Evolutionary conservation across 495 filamentous ascomycete genomes (phyloP).

Genomic region (Pseudomonodictys pantanalensis): DNA sequence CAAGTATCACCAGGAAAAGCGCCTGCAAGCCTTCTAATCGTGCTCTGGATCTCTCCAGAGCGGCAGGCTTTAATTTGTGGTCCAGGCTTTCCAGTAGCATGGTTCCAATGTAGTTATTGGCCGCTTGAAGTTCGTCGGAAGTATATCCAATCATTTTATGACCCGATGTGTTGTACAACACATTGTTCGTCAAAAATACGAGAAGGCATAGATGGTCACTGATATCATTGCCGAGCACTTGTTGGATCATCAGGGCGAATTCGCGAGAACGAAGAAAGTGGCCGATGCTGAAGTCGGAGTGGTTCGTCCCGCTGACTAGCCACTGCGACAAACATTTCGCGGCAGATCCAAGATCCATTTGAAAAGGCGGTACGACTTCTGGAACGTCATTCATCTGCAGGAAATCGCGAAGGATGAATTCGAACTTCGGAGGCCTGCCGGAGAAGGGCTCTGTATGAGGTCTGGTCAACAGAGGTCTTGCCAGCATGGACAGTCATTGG

Average conservation of each 20-base stretch:
- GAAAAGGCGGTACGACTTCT: background rate
- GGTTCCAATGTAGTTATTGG: background rate
- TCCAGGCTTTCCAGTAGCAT: background rate
- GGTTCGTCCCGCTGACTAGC: background rate
- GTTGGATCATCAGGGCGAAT: background rate
- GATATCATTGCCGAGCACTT: background rate
- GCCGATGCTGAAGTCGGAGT: background rate
- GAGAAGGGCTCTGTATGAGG: background rate
- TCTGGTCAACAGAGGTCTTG: background rate
- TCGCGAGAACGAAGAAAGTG: background rate
- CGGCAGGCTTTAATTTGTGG: background rate
- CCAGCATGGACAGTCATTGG: background rate
- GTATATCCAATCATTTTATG: background rate
- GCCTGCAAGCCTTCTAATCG: background rate
- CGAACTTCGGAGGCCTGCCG: background rate
- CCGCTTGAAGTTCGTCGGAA: background rate
- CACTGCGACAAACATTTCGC: background rate
- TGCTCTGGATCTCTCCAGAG: background rate
- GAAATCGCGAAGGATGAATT: background rate
- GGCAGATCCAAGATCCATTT: background rate
- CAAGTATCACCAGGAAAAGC: background rate
- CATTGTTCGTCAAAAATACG: background rate
- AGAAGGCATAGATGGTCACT: background rate
- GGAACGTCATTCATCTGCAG: background rate
- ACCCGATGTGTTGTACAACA: background rate